A percentile compares a stretch with the other conserved stretches of the same genome.
Evolutionary conservation across 78 protist genomes (phyloP).

Genomic region (Dictyostelium discoideum): DNA sequence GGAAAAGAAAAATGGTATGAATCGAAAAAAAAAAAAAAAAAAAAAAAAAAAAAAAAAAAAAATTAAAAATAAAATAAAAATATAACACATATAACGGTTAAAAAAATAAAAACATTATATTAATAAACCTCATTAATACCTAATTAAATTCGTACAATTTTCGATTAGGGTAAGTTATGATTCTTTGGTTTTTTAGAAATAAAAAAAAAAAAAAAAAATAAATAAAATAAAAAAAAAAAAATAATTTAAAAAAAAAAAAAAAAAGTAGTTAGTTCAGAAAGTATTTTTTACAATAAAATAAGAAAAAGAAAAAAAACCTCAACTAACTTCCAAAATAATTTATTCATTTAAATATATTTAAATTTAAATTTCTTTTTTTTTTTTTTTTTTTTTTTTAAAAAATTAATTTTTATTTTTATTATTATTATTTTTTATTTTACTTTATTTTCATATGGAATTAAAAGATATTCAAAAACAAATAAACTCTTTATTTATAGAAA

Average conservation of each 20-base stretch:
- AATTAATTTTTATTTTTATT: neutral
- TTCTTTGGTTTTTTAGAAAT: neutral
- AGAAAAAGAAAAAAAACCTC: neutral
- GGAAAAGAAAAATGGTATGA: neutral
- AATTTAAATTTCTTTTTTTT: neutral
- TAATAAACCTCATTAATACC: neutral
- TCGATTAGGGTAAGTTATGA: neutral
- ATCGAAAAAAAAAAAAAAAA: neutral
- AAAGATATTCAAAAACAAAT: slow-evolving; percentile 8
- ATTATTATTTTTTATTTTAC: neutral
- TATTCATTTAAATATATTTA: neutral
- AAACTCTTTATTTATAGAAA: neutral
- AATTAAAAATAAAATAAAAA: neutral
- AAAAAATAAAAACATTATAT: too few relatives aligned
- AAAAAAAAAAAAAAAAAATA: neutral
- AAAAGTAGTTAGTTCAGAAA: neutral
- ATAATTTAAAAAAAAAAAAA: neutral
- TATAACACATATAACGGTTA: neutral
- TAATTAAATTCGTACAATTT: neutral
- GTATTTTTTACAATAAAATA: neutral
- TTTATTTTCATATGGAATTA: neutral
- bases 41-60: neutral
- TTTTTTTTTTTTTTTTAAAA: neutral
- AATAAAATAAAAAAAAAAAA: neutral
- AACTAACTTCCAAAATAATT: neutral